Evolutionary conservation across 148 eudicot species (phyloP).

Genomic region (Silene uniflora): DNA sequence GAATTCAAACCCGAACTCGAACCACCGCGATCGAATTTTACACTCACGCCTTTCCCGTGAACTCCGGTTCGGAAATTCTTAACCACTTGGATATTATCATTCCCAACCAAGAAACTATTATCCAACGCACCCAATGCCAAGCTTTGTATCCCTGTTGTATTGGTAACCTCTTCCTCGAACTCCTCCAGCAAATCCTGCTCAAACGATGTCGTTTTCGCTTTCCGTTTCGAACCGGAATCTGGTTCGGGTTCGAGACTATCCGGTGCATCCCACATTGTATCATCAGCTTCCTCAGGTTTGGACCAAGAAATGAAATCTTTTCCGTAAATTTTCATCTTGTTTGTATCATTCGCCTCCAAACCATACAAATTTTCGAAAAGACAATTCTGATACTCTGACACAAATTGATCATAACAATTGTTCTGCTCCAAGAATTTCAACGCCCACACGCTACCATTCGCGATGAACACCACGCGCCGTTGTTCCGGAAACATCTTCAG

Average conservation of each 20-base stretch:
- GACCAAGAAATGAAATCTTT: constrained; percentile 87
- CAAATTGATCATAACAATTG: constrained; percentile 55
- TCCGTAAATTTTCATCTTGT: constrained; percentile 74
- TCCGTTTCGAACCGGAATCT: constrained; percentile 31
- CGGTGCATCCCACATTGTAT: constrained; percentile 84
- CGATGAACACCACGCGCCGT: constrained; percentile 73
- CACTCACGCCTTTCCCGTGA: constrained; percentile 89
- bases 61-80: constrained; percentile 92
- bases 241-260: constrained; percentile 31
- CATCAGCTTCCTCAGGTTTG: constrained; percentile 73
- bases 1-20: not conserved
- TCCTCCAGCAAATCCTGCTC: constrained; percentile 65
- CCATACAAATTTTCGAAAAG: constrained; percentile 87
- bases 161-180: constrained; percentile 66
- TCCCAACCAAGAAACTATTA: constrained; percentile 81
- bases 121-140: constrained; percentile 91
- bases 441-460: constrained; percentile 71
- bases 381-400: constrained; percentile 55
- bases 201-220: constrained; percentile 26
- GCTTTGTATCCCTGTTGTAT: constrained; percentile 71
- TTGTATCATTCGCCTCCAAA: constrained; percentile 51
- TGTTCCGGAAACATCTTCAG: constrained; percentile 86
- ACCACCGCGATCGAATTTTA: constrained; percentile 50
- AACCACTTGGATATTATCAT: constrained; percentile 78
- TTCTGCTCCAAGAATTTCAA: constrained; percentile 47